These are phyloP conservation scores for Penicillium pulvis DNA, from an alignment of 495 filamentous ascomycete species.

Conservation along the genomic window DNA sequence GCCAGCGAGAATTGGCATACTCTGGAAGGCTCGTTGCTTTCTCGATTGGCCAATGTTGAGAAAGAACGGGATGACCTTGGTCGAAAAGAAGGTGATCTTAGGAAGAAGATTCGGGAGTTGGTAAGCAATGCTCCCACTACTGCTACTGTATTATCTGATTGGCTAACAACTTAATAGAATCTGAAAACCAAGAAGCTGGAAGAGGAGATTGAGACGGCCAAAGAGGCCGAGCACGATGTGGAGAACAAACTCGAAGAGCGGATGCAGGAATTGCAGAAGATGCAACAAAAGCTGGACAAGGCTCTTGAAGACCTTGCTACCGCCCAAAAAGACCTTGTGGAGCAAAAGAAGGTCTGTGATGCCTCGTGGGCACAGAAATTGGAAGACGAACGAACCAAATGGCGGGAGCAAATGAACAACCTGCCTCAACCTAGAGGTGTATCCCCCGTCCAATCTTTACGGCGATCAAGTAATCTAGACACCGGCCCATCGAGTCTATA, in stretches of 20 bases:
- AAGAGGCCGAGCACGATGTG: conserved; percentile 63
- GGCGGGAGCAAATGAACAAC: conserved; percentile 61
- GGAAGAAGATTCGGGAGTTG: conserved; percentile 82
- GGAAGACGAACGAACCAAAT: conserved; percentile 75
- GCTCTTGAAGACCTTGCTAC: conserved; percentile 63
- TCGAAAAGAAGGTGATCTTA: conserved; percentile 80
- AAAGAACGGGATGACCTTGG: conserved; percentile 85
- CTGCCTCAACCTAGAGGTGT: conserved; percentile 50
- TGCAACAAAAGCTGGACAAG: conserved; percentile 65
- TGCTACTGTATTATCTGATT: neutral
- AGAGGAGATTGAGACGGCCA: conserved; percentile 77
- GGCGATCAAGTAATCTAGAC: conserved; percentile 48
- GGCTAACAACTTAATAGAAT: conserved; percentile 52
- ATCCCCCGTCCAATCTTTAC: conserved; percentile 49
- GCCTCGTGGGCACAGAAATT: conserved; percentile 60
- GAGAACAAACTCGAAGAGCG: conserved; percentile 58
- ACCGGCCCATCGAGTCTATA: conserved; percentile 26
- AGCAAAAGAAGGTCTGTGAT: conserved; percentile 69
- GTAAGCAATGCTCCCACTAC: conserved; percentile 49
- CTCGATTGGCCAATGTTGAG: conserved; percentile 73
- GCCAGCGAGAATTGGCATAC: conserved; percentile 98
- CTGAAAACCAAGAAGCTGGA: conserved; percentile 74
- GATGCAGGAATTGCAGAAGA: conserved; percentile 61
- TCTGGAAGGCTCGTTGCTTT: conserved; percentile 79
- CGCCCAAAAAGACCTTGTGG: conserved; percentile 62